Conservation (phyloP, 331 rosid species). For the Acacia pycnantha region DNA sequence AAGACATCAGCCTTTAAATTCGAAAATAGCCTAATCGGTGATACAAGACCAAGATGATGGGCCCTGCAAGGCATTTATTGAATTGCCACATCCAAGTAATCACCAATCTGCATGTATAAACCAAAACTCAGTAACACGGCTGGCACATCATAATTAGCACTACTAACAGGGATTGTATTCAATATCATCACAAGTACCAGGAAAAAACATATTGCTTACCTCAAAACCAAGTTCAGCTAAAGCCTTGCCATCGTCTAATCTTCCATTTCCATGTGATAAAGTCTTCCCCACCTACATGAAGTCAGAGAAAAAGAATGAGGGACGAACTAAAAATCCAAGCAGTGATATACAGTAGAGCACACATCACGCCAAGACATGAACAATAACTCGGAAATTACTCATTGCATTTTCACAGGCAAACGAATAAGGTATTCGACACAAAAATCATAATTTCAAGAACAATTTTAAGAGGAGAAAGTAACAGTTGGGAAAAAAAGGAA, state of each 20-base stretch:
- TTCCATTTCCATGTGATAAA: slow-evolving; percentile 32
- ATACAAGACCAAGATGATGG: slow-evolving; percentile 1
- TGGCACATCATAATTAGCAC: background rate
- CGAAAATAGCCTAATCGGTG: background rate
- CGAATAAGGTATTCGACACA: background rate
- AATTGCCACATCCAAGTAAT: slow-evolving; percentile 4
- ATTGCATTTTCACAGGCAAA: background rate
- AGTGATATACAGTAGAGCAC: background rate
- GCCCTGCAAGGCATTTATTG: slow-evolving; percentile 26
- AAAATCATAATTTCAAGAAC: background rate
- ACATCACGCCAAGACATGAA: background rate
- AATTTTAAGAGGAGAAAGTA: background rate
- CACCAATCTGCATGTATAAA: background rate
- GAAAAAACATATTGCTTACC: background rate
- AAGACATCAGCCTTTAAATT: background rate
- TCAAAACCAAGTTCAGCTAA: slow-evolving; percentile 5
- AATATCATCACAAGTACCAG: background rate
- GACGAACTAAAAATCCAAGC: background rate
- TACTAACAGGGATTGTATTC: background rate
- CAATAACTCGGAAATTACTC: background rate
- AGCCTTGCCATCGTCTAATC: slow-evolving; percentile 7
- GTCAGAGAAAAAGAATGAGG: slow-evolving; percentile 9
- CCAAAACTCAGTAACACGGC: background rate
- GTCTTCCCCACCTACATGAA: slow-evolving; percentile 56
- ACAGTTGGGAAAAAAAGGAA: background rate